These are phyloP conservation scores for Penicillium mononematosum DNA, from an alignment of 495 filamentous ascomycete genomes.

Conservation along the genomic window DNA sequence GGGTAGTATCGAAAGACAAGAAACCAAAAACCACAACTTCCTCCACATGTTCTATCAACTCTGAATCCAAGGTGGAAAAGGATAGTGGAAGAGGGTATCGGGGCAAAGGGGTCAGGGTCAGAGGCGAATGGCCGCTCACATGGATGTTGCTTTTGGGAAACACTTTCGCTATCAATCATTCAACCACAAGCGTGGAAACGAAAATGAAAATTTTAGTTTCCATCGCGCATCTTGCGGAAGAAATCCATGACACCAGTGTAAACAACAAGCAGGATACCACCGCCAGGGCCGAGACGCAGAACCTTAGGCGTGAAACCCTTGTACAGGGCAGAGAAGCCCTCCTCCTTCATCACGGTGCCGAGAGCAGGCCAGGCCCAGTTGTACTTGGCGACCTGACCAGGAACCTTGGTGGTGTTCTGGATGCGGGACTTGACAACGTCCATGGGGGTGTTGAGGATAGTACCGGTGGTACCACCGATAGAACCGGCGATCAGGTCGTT, in stretches of 20 bases:
- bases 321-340: slow-evolving; percentile 89
- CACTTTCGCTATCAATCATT: slow-evolving; percentile 8
- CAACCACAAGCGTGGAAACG: not conserved
- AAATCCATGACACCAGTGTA: slow-evolving; percentile 95
- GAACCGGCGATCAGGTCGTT: slow-evolving; percentile 88
- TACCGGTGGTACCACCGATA: slow-evolving; percentile 87
- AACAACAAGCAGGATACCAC: slow-evolving; percentile 88
- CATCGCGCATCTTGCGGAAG: slow-evolving; percentile 58
- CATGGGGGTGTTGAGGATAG: slow-evolving; percentile 92
- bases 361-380: slow-evolving; percentile 95
- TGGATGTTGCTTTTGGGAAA: slow-evolving; percentile 12
- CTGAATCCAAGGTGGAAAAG: not conserved
- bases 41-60: slow-evolving; percentile 1
- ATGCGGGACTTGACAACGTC: slow-evolving; percentile 98
- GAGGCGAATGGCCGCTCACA: slow-evolving; percentile 3
- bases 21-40: slow-evolving; percentile 9
- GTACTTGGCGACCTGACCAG: slow-evolving; percentile 83
- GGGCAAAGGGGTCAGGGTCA: slow-evolving; percentile 5
- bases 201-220: slow-evolving; percentile 17
- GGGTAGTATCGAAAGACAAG: slow-evolving; percentile 8
- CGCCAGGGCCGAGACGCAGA: slow-evolving; percentile 79
- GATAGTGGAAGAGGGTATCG: slow-evolving; percentile 13
- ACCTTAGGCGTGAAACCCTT: slow-evolving; percentile 99
- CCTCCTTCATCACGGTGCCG: slow-evolving; percentile 83
- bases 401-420: slow-evolving; percentile 82